Evolutionary conservation across 306 rosid species (phyloP).

Genomic region (Nissolia schottii): DNA sequence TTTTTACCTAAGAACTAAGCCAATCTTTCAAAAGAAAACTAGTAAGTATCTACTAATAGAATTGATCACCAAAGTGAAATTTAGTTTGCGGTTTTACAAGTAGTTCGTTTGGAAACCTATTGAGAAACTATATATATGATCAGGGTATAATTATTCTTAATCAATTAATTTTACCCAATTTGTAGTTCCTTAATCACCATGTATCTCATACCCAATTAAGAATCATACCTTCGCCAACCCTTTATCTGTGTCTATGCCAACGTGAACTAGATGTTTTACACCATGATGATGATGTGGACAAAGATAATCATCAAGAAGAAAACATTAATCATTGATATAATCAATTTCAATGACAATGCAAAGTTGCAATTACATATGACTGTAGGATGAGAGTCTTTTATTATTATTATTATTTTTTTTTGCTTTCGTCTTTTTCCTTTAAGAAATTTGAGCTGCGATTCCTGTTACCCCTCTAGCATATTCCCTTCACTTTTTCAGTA

Average conservation of each 20-base stretch:
- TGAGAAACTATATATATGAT: no score
- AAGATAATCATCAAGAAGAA: slow-evolving; percentile 6
- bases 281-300: not conserved
- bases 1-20: not conserved
- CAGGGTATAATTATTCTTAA: no score
- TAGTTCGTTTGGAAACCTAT: not conserved
- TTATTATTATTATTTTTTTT: no score
- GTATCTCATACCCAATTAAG: not conserved
- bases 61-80: not conserved
- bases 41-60: not conserved
- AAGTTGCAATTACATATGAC: slow-evolving; percentile 4
- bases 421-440: slow-evolving; percentile 27
- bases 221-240: not conserved
- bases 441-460: not conserved
- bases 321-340: slow-evolving; percentile 18
- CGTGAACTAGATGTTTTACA: slow-evolving; percentile 2
- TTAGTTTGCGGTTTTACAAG: not conserved
- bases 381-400: slow-evolving; percentile 18
- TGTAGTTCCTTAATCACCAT: not conserved
- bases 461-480: slow-evolving; percentile 1
- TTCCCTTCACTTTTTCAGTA: slow-evolving; percentile 24
- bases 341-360: not conserved
- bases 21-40: not conserved
- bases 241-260: not conserved
- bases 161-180: no score